These are phyloP conservation scores for Zymoseptoria tritici DNA, from an alignment of 2,329 filamentous ascomycete species.

Conservation along the genomic window DNA sequence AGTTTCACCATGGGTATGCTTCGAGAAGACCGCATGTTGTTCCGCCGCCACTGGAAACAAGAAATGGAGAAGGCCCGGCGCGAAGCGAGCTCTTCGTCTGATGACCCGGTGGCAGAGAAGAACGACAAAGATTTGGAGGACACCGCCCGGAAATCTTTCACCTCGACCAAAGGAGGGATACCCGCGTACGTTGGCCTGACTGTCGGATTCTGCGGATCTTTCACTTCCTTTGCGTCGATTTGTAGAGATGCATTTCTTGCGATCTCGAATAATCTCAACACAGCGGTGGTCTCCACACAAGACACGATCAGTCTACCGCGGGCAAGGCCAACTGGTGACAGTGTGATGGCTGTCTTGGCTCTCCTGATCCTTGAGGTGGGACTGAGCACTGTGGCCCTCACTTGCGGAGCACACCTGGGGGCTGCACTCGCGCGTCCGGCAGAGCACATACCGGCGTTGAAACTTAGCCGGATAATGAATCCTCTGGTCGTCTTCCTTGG, in stretches of 20 bases:
- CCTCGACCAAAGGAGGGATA: conserved; percentile 61
- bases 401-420: conserved; percentile 70
- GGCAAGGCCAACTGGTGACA: conserved; percentile 62
- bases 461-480: conserved; percentile 55
- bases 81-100: conserved; percentile 28
- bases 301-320: conserved; percentile 22
- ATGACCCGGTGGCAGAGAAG: conserved; percentile 59
- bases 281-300: conserved; percentile 29
- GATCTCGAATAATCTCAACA: conserved; percentile 60
- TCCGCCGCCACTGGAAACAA: conserved; percentile 54
- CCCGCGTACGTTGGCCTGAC: conserved; percentile 72
- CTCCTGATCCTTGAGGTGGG: conserved; percentile 61
- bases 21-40: conserved; percentile 65
- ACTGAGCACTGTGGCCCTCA: conserved; percentile 59
- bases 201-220: conserved; percentile 77
- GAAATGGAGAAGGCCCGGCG: conserved; percentile 33
- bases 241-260: conserved; percentile 72
- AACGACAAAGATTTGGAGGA: conserved; percentile 25
- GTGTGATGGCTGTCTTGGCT: conserved; percentile 69
- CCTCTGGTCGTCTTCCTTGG: conserved; percentile 55
- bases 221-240: conserved; percentile 82
- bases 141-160: conserved; percentile 9
- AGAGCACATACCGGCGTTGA: conserved; percentile 51
- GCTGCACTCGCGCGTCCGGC: conserved; percentile 48
- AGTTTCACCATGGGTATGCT: conserved; percentile 76